Conservation (phyloP, 495 filamentous ascomycete genomes). For the Trichocladium antarcticum region DNA sequence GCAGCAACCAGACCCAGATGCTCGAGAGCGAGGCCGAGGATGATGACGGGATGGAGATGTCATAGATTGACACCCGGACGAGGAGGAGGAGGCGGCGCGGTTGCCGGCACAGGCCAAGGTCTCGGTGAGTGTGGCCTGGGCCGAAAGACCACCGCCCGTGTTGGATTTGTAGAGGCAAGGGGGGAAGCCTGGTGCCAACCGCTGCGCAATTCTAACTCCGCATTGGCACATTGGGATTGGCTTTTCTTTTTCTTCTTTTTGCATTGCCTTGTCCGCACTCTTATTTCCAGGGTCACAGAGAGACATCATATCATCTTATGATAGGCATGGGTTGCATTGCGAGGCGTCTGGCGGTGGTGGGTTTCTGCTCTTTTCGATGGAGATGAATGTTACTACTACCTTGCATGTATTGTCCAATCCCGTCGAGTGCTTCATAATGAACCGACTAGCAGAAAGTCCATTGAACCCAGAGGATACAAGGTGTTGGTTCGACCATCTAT, state of each 20-base stretch:
- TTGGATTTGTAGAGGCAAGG: too few species aligned
- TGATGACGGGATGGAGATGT: constrained; percentile 50
- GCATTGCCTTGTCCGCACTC: not conserved
- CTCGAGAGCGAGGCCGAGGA: constrained; percentile 55
- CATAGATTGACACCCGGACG: constrained; percentile 18
- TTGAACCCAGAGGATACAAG: not conserved
- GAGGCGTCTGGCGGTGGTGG: not conserved
- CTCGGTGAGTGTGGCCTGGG: too few species aligned
- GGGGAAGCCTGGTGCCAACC: not conserved
- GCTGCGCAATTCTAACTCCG: too few species aligned
- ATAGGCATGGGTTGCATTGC: constrained; percentile 1
- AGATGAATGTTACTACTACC: too few species aligned
- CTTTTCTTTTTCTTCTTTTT: not conserved
- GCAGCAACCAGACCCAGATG: constrained; percentile 46
- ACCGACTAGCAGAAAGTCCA: not conserved
- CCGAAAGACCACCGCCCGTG: too few species aligned
- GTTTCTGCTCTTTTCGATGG: not conserved
- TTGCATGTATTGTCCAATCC: too few species aligned
- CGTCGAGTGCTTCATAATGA: too few species aligned
- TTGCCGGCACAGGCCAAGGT: not conserved
- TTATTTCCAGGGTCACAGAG: not conserved
- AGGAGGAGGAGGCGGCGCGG: not conserved
- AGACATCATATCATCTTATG: not conserved
- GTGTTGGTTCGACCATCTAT: not conserved
- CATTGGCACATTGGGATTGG: not conserved